Evolutionary conservation across 192 early-diverging fungal species (phyloP).

Genomic region (Ambispora gerdemannii): DNA sequence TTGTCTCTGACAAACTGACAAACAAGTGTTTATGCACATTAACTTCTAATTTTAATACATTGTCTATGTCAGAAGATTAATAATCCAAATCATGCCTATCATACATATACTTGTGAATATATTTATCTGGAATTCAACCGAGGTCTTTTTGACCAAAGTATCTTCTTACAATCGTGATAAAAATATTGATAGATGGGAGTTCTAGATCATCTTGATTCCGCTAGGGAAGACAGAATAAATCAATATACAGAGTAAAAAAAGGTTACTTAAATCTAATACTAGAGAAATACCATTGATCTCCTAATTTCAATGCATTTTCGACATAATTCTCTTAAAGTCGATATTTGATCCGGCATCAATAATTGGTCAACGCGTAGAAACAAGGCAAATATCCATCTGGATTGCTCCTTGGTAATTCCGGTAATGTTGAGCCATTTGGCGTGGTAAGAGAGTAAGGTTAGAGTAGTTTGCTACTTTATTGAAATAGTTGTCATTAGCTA

Average conservation of each 20-base stretch:
- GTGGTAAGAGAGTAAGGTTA: conserved; percentile 26
- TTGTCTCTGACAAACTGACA: too few species aligned
- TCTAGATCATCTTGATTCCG: conserved; percentile 4
- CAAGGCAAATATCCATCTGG: conserved; percentile 36
- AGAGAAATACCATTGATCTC: conserved; percentile 16
- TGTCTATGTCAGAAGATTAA: too few species aligned
- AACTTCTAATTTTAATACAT: too few species aligned
- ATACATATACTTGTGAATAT: too few species aligned
- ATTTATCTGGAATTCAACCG: not conserved
- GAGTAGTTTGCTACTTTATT: conserved; percentile 10
- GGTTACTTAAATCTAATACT: too few species aligned
- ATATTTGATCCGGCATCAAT: conserved; percentile 36
- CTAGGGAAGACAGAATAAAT: too few species aligned
- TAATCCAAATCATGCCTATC: too few species aligned
- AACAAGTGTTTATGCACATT: too few species aligned
- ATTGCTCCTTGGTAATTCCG: conserved; percentile 24
- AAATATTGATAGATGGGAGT: conserved; percentile 34
- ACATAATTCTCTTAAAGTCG: conserved; percentile 32
- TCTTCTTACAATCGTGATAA: conserved; percentile 39
- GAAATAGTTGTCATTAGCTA: too few species aligned
- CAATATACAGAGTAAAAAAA: too few species aligned
- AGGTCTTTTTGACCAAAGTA: conserved; percentile 37
- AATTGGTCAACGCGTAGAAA: conserved; percentile 37
- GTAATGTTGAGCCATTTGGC: conserved; percentile 15
- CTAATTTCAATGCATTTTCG: conserved; percentile 34